phyloP scores from a whole-genome alignment of 2,329 filamentous ascomycete genomes.

The Cordyceps sp. region DNA sequence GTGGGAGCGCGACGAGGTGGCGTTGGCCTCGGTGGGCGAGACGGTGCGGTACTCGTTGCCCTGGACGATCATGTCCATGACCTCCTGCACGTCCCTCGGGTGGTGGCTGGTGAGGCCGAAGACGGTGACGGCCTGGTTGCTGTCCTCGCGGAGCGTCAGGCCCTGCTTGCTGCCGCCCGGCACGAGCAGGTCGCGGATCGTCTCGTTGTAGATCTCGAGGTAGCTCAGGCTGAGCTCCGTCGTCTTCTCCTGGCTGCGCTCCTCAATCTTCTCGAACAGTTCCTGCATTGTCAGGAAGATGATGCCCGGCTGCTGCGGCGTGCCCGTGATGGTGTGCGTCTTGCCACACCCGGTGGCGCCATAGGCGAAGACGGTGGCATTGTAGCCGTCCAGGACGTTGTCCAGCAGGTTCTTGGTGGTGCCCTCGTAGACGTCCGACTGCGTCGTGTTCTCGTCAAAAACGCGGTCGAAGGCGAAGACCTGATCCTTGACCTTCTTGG shows the following conservation, averaged over 20 bases:
- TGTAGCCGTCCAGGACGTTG: constrained; percentile 92
- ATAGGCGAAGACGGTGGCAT: constrained; percentile 97
- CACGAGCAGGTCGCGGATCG: constrained; percentile 87
- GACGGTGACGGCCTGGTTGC: constrained; percentile 83
- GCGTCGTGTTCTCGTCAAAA: constrained; percentile 87
- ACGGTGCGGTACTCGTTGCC: constrained; percentile 92
- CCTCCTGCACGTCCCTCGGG: constrained; percentile 80
- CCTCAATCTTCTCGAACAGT: constrained; percentile 88
- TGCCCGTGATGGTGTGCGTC: constrained; percentile 93
- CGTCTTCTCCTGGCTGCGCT: constrained; percentile 68
- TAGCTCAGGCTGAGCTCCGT: constrained; percentile 90
- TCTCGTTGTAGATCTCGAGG: constrained; percentile 98
- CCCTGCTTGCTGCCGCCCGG: constrained; percentile 68
- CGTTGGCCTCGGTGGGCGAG: constrained; percentile 92
- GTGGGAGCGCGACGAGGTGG: constrained; percentile 91
- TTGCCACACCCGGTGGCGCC: constrained; percentile 96
- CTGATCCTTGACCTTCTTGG: constrained; percentile 92
- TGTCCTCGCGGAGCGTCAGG: constrained; percentile 86
- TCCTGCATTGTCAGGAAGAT: constrained; percentile 99
- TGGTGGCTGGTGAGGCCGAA: constrained; percentile 81
- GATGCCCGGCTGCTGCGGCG: constrained; percentile 81
- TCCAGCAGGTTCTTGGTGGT: constrained; percentile 84
- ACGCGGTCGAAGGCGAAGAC: constrained; percentile 94
- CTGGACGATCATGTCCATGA: constrained; percentile 97
- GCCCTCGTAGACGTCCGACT: constrained; percentile 86